phyloP scores from a whole-genome alignment of 2,329 filamentous ascomycete genomes.

The Xylariales sp. region DNA sequence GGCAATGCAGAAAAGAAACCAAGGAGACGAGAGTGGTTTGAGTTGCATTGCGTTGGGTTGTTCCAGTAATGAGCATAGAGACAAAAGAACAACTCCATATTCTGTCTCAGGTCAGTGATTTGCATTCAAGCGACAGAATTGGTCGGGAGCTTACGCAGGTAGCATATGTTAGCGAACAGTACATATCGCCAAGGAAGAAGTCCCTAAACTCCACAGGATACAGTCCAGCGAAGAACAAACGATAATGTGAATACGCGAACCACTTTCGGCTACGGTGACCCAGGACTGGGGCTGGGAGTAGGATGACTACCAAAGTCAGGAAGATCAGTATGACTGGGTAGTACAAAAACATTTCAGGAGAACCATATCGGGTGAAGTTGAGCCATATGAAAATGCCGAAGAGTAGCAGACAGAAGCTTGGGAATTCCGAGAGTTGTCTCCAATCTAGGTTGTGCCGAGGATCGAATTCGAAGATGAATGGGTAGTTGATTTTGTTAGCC shows the following conservation, averaged over 20 bases:
- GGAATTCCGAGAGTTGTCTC: slow-evolving; percentile 81
- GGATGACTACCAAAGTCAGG: slow-evolving; percentile 62
- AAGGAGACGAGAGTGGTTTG: slow-evolving; percentile 72
- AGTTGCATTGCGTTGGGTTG: slow-evolving; percentile 74
- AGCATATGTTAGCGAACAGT: slow-evolving; percentile 89
- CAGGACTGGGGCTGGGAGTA: slow-evolving; percentile 69
- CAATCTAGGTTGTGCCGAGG: slow-evolving; percentile 81
- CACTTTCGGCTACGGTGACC: slow-evolving; percentile 76
- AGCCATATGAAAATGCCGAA: slow-evolving; percentile 81
- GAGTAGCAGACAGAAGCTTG: slow-evolving; percentile 74
- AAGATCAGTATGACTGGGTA: slow-evolving; percentile 79
- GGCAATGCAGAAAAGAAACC: slow-evolving; percentile 84
- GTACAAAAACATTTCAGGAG: slow-evolving; percentile 69
- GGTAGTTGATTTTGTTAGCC: slow-evolving; percentile 84
- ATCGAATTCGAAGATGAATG: slow-evolving; percentile 96
- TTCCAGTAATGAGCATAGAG: slow-evolving; percentile 78
- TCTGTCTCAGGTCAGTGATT: slow-evolving; percentile 50
- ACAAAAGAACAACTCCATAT: slow-evolving; percentile 91
- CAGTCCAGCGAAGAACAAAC: slow-evolving; percentile 75
- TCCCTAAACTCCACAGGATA: slow-evolving; percentile 96
- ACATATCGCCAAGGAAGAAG: slow-evolving; percentile 97
- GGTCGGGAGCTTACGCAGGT: slow-evolving; percentile 70
- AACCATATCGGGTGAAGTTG: slow-evolving; percentile 72
- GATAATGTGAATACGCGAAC: slow-evolving; percentile 88
- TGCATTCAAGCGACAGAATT: too few species aligned